Evolutionary conservation across 441 rosid genomes (phyloP), one percentile per base, ranked within the genome.

Genomic region (Viola pubescens): DNA sequence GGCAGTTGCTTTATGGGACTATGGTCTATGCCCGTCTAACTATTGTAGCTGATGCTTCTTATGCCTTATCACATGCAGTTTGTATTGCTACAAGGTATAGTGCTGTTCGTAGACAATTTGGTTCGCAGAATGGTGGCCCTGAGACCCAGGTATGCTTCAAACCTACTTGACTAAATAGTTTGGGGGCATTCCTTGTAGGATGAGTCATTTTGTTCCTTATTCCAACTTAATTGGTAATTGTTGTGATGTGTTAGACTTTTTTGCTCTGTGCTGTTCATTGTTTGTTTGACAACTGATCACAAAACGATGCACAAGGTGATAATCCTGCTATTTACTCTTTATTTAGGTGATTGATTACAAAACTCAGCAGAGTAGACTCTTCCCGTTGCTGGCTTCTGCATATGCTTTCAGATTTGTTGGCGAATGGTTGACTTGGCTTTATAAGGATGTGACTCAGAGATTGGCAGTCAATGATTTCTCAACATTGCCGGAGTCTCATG

Each of bases 321-420:
- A 19, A 47, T 58, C 67, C 46, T 45, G 43, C 56, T 47, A 37
- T 54, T 26, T 68, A 9, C 58, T 69, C 60, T 59, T 7, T 64
- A 3, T 49, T 62, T 75, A 92, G 98, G 97, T 92, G 81, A 87
- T 92, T 67, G 88, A 92, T 75, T 92, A 89, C 70, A 89, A 86
- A 77, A 89, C 97, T 64, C 98, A 92, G 78, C 98, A 92, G 68
- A 84, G 70, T 71, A 75, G 98, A 74, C 92, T 92, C 52, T 92
- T 92, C 69, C 98, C 98, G 68, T 79, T 92, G 85, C 81, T 92
- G 73, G 98, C 98, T 72, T 89, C 96, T 62, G 98, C 97, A 34
- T 92, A 89, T 76, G 98, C 98, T 62, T 92, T 84, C 67, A 84
- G 97, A 75, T 86, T 92, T 64, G 95, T 88, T 54, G 92, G 98